Evolutionary conservation across 345 rosid species (phyloP).

Genomic region (Murraya paniculata): DNA sequence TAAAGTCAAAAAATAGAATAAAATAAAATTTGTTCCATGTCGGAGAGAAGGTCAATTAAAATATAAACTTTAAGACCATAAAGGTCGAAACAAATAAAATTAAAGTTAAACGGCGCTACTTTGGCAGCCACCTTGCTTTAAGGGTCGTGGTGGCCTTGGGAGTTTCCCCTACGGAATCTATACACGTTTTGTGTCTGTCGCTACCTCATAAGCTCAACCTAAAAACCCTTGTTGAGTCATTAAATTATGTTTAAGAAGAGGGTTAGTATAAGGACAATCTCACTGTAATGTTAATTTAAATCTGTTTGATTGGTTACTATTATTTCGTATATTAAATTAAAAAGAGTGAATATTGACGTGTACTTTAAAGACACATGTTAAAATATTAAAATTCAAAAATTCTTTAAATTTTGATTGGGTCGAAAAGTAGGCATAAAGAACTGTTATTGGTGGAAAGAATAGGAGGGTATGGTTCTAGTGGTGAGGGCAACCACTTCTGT

Average conservation of each 20-base stretch:
- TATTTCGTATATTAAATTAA: no score
- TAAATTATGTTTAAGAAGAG: background rate
- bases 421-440: background rate
- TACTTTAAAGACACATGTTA: no score
- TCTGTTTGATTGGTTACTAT: background rate
- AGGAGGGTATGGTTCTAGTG: background rate
- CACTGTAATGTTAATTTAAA: background rate
- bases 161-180: constrained; percentile 36
- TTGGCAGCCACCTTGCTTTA: constrained; percentile 22
- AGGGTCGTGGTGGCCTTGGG: constrained; percentile 47
- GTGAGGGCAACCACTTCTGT: background rate
- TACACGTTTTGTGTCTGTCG: constrained; percentile 27
- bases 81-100: constrained; percentile 6
- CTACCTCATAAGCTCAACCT: no score
- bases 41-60: background rate
- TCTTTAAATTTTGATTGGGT: background rate
- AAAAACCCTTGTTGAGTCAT: background rate
- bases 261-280: background rate
- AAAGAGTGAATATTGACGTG: no score
- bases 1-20: background rate
- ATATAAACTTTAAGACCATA: constrained; percentile 9
- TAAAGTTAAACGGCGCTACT: constrained; percentile 48
- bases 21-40: background rate
- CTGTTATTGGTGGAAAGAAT: background rate
- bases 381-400: no score